Conservation (phyloP, 306 rosid genomes). For the Calophaca sinica region DNA sequence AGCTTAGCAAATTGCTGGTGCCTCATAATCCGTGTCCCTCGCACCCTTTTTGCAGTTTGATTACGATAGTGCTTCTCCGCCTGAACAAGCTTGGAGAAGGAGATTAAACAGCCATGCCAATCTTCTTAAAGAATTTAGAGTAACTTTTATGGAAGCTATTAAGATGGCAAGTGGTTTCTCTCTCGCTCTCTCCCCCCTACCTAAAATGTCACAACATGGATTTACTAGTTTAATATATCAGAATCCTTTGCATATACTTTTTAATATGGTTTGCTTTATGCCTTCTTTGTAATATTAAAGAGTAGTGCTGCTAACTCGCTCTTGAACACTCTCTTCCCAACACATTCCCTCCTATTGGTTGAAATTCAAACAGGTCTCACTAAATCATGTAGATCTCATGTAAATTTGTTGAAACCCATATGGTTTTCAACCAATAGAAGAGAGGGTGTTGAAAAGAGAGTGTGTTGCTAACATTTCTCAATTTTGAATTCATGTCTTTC, state of each 20-base stretch:
- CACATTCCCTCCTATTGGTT: too few species aligned
- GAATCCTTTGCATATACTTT: constrained; percentile 19
- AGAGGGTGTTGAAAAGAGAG: too few species aligned
- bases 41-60: constrained; percentile 68
- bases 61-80: constrained; percentile 95
- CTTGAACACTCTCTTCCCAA: too few species aligned
- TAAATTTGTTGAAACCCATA: too few species aligned
- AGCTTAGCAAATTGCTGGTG: constrained; percentile 12
- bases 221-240: constrained; percentile 35
- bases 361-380: too few species aligned
- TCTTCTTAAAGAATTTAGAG: constrained; percentile 89
- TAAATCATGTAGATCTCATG: too few species aligned
- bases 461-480: too few species aligned
- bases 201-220: constrained; percentile 6
- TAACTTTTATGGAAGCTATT: constrained; percentile 92
- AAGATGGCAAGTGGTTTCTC: constrained; percentile 74
- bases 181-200: not conserved
- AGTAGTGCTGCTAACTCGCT: too few species aligned
- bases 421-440: too few species aligned
- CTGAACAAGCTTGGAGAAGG: constrained; percentile 98
- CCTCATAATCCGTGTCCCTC: constrained; percentile 29
- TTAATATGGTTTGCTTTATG: constrained; percentile 7
- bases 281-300: not conserved
- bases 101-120: constrained; percentile 91
- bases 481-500: not conserved